Evolutionary conservation across 306 rosid genomes (phyloP).

Genomic region (Phaseolus lunatus): DNA sequence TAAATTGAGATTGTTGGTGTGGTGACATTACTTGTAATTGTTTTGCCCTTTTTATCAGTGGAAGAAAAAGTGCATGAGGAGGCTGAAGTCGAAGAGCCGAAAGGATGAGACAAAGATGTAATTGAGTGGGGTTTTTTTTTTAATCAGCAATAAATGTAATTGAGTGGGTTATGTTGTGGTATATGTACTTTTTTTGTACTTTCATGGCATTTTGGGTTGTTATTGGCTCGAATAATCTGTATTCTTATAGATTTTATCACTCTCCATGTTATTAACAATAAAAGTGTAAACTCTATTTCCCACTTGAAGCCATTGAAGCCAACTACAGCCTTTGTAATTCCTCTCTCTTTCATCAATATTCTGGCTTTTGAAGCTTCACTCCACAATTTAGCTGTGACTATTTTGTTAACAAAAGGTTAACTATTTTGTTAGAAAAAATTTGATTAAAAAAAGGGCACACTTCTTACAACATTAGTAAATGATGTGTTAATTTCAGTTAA

Average conservation of each 20-base stretch:
- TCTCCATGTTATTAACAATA: constrained; percentile 53
- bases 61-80: constrained; percentile 99
- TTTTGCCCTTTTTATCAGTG: constrained; percentile 54
- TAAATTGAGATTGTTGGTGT: too few relatives aligned
- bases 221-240: constrained; percentile 4
- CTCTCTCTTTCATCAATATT: constrained; percentile 60
- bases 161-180: too few relatives aligned
- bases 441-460: too few relatives aligned
- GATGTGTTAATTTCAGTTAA: too few relatives aligned
- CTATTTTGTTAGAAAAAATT: too few relatives aligned
- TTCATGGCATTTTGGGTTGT: constrained; percentile 19
- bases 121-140: too few relatives aligned
- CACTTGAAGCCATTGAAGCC: constrained; percentile 68
- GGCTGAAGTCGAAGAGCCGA: constrained; percentile 94
- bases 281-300: constrained; percentile 57
- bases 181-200: too few relatives aligned
- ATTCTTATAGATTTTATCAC: constrained; percentile 46
- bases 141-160: too few relatives aligned
- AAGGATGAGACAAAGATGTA: constrained; percentile 96
- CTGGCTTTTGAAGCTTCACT: constrained; percentile 63
- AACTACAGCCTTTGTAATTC: constrained; percentile 67
- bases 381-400: constrained; percentile 62
- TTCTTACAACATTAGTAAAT: too few relatives aligned
- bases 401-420: too few relatives aligned
- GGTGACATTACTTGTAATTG: neutral